Base-by-base conservation (phyloP, 1,284 basidiomycete genomes). In the Naganishia sp. region DNA sequence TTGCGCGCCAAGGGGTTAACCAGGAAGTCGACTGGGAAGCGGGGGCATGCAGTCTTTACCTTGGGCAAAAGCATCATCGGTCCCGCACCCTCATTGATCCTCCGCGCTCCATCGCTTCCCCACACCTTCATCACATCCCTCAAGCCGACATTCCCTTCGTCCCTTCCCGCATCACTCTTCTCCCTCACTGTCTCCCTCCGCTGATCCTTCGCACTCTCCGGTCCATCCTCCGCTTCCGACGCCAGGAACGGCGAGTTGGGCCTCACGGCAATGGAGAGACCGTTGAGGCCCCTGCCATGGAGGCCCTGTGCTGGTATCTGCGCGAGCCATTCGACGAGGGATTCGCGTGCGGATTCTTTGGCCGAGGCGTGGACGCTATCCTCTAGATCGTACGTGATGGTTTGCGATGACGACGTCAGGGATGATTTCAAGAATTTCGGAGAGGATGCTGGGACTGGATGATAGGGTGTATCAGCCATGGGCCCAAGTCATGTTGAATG, bases 41-140 rank as follows among this genome's bases (percentile, higher is more conserved):
- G 36, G 44, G 3, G 45, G n/a, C 5, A 28, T 43, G 18, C 11
- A 28, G 13, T 39, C 36, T 64, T 56, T 50, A 64, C 68, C 55
- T 69, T 69, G 18, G 68, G 68, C 46, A 69, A 18, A 16, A 69
- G 23, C 68, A 69, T 69, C 68, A 69, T 69, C 28, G 68, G 68
- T 9, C 55, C 55, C 16, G 60, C 59, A 5, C 68, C 61, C 9
- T 55, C 61, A 33, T 66, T 64, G 28, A 63, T 44, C 44, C 56
- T 55, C 36, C 55, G 44, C n/a, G 55, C 54, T 48, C 61, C 63
- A n/a, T 25, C 33, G 21, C 56, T 61, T 2, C 66, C 66, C 67
- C 67, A 68, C 23, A 68, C 63, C 1, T 44, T 25, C 43, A 55
- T 63, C n/a, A 68, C 54, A 42, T 68, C 67, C 42, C 59, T 36